Evolutionary conservation across 257 asterid genomes (phyloP), one percentile per base, ranked within the genome.

Genomic region (Primulina eburnea): DNA sequence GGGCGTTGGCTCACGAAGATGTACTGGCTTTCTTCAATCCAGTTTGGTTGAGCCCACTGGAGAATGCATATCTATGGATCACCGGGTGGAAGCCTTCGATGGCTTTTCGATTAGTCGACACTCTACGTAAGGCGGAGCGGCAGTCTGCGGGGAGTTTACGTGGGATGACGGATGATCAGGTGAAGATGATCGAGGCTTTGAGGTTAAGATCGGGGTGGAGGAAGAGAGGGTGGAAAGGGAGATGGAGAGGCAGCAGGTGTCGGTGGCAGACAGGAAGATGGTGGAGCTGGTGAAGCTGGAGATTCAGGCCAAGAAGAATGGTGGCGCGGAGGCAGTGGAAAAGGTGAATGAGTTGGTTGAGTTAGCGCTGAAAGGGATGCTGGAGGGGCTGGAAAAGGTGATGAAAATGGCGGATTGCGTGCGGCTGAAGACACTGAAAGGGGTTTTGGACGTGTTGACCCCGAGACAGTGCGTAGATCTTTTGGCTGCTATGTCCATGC

Each of bases 61-160:
- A 90, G 74, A 78, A 38, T 8, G 83, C 82, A 1, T 67, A 71
- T 10, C 65, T 73, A 0, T 90, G 96, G 97, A 9, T 83, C 76
- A 90, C 97, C 4, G 96, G 88, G 0, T 88, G 96, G 94, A 88
- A 83, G 79, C 97, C 97, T 0, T 86, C 93, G 0, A 73, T 72
- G 69, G 78, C 75, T 7, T 85, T 90, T 14, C 82, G 84, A 1
- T 74, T 90, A 12, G 35, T 86, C 0, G 85, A 83, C 34, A 65
- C 84, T 3, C 64, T 83, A 0, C 65, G 69, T 33, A 55, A 6
- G 56, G 62, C 40, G 17, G 32, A 60, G 17, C 32, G 8, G 18
- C 66, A 64, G 2, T 50, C 30, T 6, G 60, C 50, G 1, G 53
- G 65, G 2, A 64, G 59, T 3, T 35, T 74, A 1, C 56, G 62